phyloP scores from a whole-genome alignment of 257 asterid genomes.

The Oldenlandia corymbosa region DNA sequence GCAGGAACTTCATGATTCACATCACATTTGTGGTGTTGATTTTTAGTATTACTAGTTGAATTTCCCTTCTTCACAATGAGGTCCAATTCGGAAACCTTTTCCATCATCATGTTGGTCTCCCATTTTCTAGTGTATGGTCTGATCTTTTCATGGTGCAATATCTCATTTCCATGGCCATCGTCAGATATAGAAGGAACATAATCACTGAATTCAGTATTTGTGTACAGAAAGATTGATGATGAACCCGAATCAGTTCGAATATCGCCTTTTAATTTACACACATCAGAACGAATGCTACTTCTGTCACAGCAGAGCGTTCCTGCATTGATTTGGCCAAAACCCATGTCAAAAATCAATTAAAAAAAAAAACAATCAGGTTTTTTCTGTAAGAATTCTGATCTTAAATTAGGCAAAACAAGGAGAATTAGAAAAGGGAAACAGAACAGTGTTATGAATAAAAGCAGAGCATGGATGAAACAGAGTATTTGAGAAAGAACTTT shows the following conservation, averaged over 20 bases:
- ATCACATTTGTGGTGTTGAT: constrained; percentile 47
- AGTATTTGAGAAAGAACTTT: neutral
- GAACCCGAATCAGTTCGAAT: constrained; percentile 57
- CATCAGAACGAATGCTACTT: constrained; percentile 56
- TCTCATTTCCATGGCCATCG: constrained; percentile 19
- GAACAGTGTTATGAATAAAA: too few relatives aligned
- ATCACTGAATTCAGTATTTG: constrained; percentile 10
- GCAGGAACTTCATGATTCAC: constrained; percentile 77
- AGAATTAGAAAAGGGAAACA: too few relatives aligned
- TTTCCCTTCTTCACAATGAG: constrained; percentile 33
- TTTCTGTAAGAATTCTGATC: too few relatives aligned
- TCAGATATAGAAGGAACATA: constrained; percentile 17
- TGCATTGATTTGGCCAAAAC: constrained; percentile 23
- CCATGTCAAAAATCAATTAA: constrained; percentile 9
- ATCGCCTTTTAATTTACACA: constrained; percentile 79
- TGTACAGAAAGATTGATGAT: constrained; percentile 52
- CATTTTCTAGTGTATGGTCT: constrained; percentile 85
- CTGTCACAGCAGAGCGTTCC: constrained; percentile 83
- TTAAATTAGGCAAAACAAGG: too few relatives aligned
- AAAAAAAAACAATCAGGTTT: too few relatives aligned
- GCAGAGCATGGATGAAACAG: neutral
- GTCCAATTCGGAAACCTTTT: constrained; percentile 46
- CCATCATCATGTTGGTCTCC: constrained; percentile 67
- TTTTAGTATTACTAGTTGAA: neutral
- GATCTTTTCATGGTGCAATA: constrained; percentile 50